Conservation (phyloP, 2,329 filamentous ascomycete species). For the Sphaceloma murrayae region DNA sequence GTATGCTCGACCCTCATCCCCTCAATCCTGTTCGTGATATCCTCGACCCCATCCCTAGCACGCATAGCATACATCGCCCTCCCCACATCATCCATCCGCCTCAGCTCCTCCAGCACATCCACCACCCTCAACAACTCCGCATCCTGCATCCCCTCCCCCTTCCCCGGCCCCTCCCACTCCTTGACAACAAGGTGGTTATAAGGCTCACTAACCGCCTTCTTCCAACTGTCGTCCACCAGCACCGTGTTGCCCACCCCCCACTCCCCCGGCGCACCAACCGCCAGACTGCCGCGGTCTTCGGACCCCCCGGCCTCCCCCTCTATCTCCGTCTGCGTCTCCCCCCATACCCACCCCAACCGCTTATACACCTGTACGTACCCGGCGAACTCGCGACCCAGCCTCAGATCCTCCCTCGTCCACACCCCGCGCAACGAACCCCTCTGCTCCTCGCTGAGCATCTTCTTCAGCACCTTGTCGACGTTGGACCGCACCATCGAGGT, state of each 20-base stretch:
- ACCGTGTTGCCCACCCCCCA: slow-evolving; percentile 86
- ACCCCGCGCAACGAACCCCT: slow-evolving; percentile 51
- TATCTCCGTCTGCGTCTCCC: slow-evolving; percentile 33
- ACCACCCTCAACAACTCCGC: slow-evolving; percentile 34
- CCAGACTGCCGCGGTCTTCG: too few species aligned
- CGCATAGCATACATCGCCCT: background rate
- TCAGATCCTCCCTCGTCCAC: slow-evolving; percentile 72
- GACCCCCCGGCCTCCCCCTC: slow-evolving; percentile 56
- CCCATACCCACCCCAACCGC: slow-evolving; percentile 65
- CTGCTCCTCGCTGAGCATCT: slow-evolving; percentile 51
- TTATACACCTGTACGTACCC: slow-evolving; percentile 82
- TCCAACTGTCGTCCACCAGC: slow-evolving; percentile 71
- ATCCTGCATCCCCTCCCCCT: slow-evolving; percentile 36
- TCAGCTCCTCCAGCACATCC: slow-evolving; percentile 43
- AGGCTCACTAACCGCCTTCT: slow-evolving; percentile 77
- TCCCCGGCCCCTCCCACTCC: slow-evolving; percentile 54
- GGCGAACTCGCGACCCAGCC: slow-evolving; percentile 56
- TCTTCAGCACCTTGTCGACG: slow-evolving; percentile 56
- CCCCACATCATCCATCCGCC: slow-evolving; percentile 45
- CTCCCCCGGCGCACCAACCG: too few species aligned
- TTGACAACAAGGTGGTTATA: slow-evolving; percentile 72
- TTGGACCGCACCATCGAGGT: slow-evolving; percentile 72
- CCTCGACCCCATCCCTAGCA: too few species aligned
- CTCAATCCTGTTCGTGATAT: background rate
- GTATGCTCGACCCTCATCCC: background rate